Percentiles rank a stretch among this genome's conserved stretches.
Evolutionary conservation across 441 rosid genomes (phyloP).

Genomic region (Hura crepitans): DNA sequence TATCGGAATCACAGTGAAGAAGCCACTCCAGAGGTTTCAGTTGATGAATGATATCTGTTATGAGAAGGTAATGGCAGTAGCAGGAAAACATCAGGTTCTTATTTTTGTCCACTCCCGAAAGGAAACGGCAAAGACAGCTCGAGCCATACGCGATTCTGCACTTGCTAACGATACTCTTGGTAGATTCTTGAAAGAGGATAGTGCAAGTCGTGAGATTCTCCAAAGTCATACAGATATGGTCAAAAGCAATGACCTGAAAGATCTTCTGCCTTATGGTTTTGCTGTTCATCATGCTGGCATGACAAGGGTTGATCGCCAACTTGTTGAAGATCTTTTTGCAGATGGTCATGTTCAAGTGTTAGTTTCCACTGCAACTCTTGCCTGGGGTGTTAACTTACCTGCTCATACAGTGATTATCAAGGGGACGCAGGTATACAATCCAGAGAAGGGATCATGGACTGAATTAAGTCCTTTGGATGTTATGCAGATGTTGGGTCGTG

Average conservation of each 20-base stretch:
- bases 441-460: slow-evolving; percentile 98
- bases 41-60: slow-evolving; percentile 96
- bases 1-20: slow-evolving; percentile 78
- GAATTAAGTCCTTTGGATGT: slow-evolving; percentile 90
- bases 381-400: slow-evolving; percentile 97
- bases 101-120: slow-evolving; percentile 96
- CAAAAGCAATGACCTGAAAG: slow-evolving; percentile 75
- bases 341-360: slow-evolving; percentile 74
- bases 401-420: slow-evolving; percentile 92
- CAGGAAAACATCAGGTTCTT: slow-evolving; percentile 94
- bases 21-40: slow-evolving; percentile 93
- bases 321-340: slow-evolving; percentile 79
- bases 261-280: slow-evolving; percentile 85
- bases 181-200: slow-evolving; percentile 79
- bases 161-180: slow-evolving; percentile 80
- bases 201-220: slow-evolving; percentile 80
- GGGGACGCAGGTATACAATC: slow-evolving; percentile 89
- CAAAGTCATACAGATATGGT: slow-evolving; percentile 64
- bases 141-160: slow-evolving; percentile 76
- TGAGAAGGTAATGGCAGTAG: slow-evolving; percentile 78
- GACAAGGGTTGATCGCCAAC: slow-evolving; percentile 73
- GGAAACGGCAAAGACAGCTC: slow-evolving; percentile 95
- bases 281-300: slow-evolving; percentile 97
- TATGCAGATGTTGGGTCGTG: slow-evolving; percentile 99
- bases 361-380: slow-evolving; percentile 96